Percentiles rank a stretch among this genome's conserved stretches.
phyloP scores from a whole-genome alignment of 2,329 filamentous ascomycete species.

The Neopestalotiopsis sp. region DNA sequence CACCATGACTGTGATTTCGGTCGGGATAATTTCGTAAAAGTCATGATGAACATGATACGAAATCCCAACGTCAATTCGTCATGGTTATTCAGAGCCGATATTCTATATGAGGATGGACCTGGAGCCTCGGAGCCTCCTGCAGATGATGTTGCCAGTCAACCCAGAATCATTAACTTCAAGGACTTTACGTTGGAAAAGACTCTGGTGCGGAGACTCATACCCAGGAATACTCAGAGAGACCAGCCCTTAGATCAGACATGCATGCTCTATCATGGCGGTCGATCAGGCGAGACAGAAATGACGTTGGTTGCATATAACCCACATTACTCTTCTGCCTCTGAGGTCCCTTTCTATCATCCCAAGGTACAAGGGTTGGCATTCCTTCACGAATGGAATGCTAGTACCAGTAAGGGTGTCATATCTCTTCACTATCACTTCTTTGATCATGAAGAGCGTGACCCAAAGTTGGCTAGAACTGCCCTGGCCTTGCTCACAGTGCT shows the following conservation, averaged over 20 bases:
- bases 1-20: slow-evolving; percentile 66
- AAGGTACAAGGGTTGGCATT: slow-evolving; percentile 76
- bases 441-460: slow-evolving; percentile 32
- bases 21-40: slow-evolving; percentile 64
- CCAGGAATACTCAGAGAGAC: slow-evolving; percentile 81
- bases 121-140: slow-evolving; percentile 34
- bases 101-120: slow-evolving; percentile 61
- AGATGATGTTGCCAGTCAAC: slow-evolving; percentile 31
- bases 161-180: slow-evolving; percentile 49
- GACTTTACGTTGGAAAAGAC: slow-evolving; percentile 60
- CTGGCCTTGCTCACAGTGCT: slow-evolving; percentile 71
- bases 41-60: slow-evolving; percentile 76
- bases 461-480: slow-evolving; percentile 69
- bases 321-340: slow-evolving; percentile 64
- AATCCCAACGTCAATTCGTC: slow-evolving; percentile 83
- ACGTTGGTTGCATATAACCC: slow-evolving; percentile 79
- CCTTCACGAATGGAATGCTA: slow-evolving; percentile 67
- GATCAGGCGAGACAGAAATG: slow-evolving; percentile 36
- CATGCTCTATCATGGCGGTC: slow-evolving; percentile 62
- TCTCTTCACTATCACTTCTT: slow-evolving; percentile 68
- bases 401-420: slow-evolving; percentile 50
- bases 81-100: slow-evolving; percentile 79
- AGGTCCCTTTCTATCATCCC: slow-evolving; percentile 90
- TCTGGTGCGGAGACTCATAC: slow-evolving; percentile 78
- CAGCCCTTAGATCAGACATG: slow-evolving; percentile 81